Conservation (phyloP, 75 land plant genomes). For the Cryptomeria japonica region DNA sequence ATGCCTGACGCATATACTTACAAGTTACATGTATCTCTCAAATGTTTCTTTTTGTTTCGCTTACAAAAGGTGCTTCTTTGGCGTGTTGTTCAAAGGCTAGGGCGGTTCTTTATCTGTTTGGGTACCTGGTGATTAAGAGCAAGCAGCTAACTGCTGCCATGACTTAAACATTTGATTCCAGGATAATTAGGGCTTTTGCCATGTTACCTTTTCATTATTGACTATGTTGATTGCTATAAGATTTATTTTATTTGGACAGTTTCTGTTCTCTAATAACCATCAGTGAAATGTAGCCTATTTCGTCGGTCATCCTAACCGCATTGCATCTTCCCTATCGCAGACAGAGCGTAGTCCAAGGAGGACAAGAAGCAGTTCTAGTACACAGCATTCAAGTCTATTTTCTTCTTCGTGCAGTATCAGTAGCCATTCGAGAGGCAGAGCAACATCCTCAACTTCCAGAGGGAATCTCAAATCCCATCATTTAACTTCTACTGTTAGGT, state of each 20-base stretch:
- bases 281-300: background rate
- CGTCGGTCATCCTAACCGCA: background rate
- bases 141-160: background rate
- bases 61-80: background rate
- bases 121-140: background rate
- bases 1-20: background rate
- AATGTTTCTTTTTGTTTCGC: background rate
- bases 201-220: background rate
- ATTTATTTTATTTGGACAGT: background rate
- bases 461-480: slow-evolving; percentile 10
- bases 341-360: slow-evolving; percentile 49
- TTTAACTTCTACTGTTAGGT: slow-evolving; percentile 8
- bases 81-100: background rate
- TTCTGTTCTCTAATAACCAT: background rate
- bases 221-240: background rate
- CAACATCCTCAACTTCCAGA: slow-evolving; percentile 49
- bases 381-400: slow-evolving; percentile 41
- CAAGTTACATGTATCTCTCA: background rate
- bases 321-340: slow-evolving; percentile 22
- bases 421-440: slow-evolving; percentile 40
- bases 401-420: slow-evolving; percentile 32
- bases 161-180: background rate
- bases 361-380: slow-evolving; percentile 53
- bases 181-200: background rate
- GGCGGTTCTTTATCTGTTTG: background rate